A percentile compares a stretch with the other conserved stretches of the same genome.
phyloP scores from a whole-genome alignment of 2,329 filamentous ascomycete genomes.

The Alternaria arbusti region DNA sequence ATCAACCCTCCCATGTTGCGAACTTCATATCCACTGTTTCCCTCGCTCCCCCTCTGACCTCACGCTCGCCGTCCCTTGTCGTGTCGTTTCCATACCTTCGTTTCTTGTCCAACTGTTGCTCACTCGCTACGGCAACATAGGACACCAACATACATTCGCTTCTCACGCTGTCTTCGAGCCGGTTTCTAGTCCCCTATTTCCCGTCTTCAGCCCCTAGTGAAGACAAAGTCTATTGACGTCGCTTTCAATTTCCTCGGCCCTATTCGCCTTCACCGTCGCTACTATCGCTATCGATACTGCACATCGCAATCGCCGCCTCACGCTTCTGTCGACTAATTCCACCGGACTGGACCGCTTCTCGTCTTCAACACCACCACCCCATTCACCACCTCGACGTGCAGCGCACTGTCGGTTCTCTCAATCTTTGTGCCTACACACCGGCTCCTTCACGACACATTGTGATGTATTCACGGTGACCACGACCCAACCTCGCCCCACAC shows the following conservation, averaged over 20 bases:
- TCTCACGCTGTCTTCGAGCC: slow-evolving; percentile 8
- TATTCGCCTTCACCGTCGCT: slow-evolving; percentile 12
- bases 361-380: slow-evolving; percentile 3
- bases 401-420: slow-evolving; percentile 21
- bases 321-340: slow-evolving; percentile 4
- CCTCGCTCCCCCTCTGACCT: slow-evolving; percentile 24
- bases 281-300: slow-evolving; percentile 1
- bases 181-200: neutral
- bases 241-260: slow-evolving; percentile 7
- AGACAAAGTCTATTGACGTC: slow-evolving; percentile 10
- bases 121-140: slow-evolving; percentile 42
- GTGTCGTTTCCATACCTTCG: slow-evolving; percentile 26
- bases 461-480: slow-evolving; percentile 40
- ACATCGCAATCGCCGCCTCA: slow-evolving; percentile 7
- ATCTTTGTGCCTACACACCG: slow-evolving; percentile 14
- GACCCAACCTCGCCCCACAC: slow-evolving; percentile 25
- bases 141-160: slow-evolving; percentile 23
- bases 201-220: slow-evolving; percentile 9
- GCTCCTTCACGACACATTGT: slow-evolving; percentile 23
- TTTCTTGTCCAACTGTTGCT: slow-evolving; percentile 40
- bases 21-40: slow-evolving; percentile 36
- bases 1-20: slow-evolving; percentile 9
- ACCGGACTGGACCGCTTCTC: slow-evolving; percentile 10
- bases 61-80: slow-evolving; percentile 21
- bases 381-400: slow-evolving; percentile 25